Evolutionary conservation across 2,329 filamentous ascomycete genomes (phyloP), one percentile per base, ranked within the genome.

Genomic region (Colletotrichum spaethianum): DNA sequence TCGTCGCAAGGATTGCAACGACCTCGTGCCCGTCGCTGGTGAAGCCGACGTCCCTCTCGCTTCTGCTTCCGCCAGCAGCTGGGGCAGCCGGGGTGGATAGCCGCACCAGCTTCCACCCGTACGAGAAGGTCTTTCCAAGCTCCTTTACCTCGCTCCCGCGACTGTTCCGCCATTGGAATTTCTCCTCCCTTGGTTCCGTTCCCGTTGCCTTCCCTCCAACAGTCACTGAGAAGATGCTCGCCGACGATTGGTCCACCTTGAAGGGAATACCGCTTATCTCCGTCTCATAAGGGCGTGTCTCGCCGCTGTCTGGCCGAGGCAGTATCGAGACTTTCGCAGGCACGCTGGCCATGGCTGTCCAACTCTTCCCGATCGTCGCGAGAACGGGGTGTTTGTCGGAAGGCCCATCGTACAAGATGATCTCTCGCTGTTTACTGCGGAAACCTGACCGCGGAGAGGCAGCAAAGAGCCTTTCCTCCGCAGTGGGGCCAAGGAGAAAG

Each of bases 11-110:
- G 4, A 81, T 79, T 1, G 84, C 84, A 14, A 86, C 84, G 23
- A 86, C 78, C 77, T 86, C 84, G 42, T 78, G 77, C 4, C 81
- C 80, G 46, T 82, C 82, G 20, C 78, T 78, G 14, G 78, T 74
- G 6, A 23, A 33, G 11, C 42, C 59, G 26, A 40, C 40, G 14
- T n/a, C 40, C 16, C 38, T 31, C 57, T 31, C 26, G 8, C 40
- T 14, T 7, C 57, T 31, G 23, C 38, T 60, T 6, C 38, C 38
- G 9, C 57, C 57, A 14, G 57, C 38, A 2, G 18, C 57, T 23
- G 14, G 12, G 8, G 57, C 20, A 8, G 38, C 38, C 12, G 12
- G 20, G 6, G 23, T 67, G 28, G 33, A 53, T 11, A 77, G 59
- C 16, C 76, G 74, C 50, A 76, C 74, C 12, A 78, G 74, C 74